A percentile compares a stretch with the other conserved stretches of the same genome.
Conservation (phyloP, 1,284 basidiomycete genomes). For the Sporisorium scitamineum region DNA sequence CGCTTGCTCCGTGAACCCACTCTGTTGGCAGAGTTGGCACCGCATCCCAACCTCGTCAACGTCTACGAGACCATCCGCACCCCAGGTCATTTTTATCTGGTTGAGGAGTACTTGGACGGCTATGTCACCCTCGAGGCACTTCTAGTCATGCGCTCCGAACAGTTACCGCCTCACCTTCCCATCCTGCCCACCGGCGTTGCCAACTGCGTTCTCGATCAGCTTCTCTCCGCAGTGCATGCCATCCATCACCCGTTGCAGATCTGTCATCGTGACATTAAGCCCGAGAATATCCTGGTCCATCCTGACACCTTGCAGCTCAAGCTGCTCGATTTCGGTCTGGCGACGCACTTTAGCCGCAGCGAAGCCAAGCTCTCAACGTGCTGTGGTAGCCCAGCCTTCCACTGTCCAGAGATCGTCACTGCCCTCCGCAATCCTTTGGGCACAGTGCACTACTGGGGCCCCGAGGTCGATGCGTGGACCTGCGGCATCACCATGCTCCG, state of each 20-base stretch:
- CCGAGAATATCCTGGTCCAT: constrained; percentile 71
- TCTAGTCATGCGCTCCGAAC: constrained; percentile 46
- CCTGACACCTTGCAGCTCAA: constrained; percentile 70
- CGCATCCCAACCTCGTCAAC: constrained; percentile 73
- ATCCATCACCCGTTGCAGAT: constrained; percentile 73
- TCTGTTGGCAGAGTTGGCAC: constrained; percentile 73
- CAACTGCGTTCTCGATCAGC: constrained; percentile 72
- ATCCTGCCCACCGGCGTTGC: constrained; percentile 65
- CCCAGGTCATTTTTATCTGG: constrained; percentile 74
- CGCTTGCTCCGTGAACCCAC: constrained; percentile 74
- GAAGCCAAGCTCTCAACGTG: constrained; percentile 74
- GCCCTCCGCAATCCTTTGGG: constrained; percentile 72
- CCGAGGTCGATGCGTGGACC: constrained; percentile 75
- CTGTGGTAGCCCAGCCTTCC: constrained; percentile 73
- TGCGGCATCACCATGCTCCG: constrained; percentile 73
- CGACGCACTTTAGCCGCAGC: constrained; percentile 74
- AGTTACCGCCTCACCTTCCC: constrained; percentile 45
- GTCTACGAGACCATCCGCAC: constrained; percentile 74
- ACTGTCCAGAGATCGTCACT: constrained; percentile 73
- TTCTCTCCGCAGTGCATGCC: constrained; percentile 73
- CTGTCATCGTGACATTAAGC: constrained; percentile 75
- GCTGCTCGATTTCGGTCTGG: constrained; percentile 74
- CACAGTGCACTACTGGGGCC: constrained; percentile 71
- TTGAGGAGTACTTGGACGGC: constrained; percentile 72
- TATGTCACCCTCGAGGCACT: constrained; percentile 70